Base-by-base conservation (phyloP, 2,329 filamentous ascomycete species). In the Calonectria naviculata region DNA sequence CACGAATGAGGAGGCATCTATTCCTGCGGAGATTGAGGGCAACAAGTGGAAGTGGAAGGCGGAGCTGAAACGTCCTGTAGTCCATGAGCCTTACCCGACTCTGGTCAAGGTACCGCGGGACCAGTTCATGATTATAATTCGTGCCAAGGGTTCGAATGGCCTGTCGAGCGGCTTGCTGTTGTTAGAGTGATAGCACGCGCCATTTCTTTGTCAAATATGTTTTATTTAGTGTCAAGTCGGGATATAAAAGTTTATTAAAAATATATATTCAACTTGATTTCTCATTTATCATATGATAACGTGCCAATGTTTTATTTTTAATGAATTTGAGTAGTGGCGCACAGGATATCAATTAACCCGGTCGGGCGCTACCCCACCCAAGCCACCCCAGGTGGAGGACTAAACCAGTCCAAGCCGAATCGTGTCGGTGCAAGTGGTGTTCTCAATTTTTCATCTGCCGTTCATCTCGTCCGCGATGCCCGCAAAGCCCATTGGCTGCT, bases 111-210 rank as follows among this genome's bases (percentile, higher is more conserved):
- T 71, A 9, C 66, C 70, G 5, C 65, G 61, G 31, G 62, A 69
- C 17, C 54, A 69, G 29, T 71, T 71, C n/a, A 63, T 71, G 47
- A 21, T 71, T 10, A n/a, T 71, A 17, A 24, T 71, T 3, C 24
- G 26, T 13, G 70, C 62, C 1, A 71, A 64, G 47, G 34, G 61
- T 9, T 65, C 62, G 1, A 69, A 71, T 15, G 65, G 65, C 1
- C 21, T 56, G 46, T 65, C 34, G 1, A 41, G 61, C 4, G 70
- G 42, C 4, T 36, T 54, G 36, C 26, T 71, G 15, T n/a, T 68
- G 9, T 44, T 69, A 54, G 52, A 58, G 6, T 31, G 21, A 2
- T 58, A 9, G 26, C 13, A 5, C 12, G 3, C 10, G 12, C 13
- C 5, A 12, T 5, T 2, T 17, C 15, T 36, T 4, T 21, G 1